Conservation (phyloP, 108 stramenopile genomes). For the Bacterosira constricta region DNA sequence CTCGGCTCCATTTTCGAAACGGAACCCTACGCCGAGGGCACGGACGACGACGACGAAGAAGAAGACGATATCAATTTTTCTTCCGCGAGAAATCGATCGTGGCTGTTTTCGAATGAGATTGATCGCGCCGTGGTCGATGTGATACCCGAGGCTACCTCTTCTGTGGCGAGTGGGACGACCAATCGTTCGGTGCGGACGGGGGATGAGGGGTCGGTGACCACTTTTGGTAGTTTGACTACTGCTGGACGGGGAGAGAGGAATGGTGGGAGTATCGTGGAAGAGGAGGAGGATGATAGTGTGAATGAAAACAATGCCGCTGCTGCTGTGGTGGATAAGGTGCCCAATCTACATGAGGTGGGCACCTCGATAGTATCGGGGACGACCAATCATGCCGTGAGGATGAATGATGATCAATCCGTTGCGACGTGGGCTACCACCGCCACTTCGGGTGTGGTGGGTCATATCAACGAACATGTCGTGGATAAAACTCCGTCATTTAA, state of each 20-base stretch:
- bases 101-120: too few relatives aligned
- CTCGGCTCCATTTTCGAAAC: conserved; percentile 18
- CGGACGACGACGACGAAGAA: conserved; percentile 1
- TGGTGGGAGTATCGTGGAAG: neutral
- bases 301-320: neutral
- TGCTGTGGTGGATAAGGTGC: conserved; percentile 20
- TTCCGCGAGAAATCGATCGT: too few relatives aligned
- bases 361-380: conserved; percentile 33
- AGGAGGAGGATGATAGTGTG: neutral
- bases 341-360: neutral
- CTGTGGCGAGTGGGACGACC: conserved; percentile 26
- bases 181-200: conserved; percentile 27
- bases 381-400: conserved; percentile 26
- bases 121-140: conserved; percentile 17
- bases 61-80: conserved; percentile 6
- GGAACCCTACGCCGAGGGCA: neutral
- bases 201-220: conserved; percentile 30
- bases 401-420: conserved; percentile 43
- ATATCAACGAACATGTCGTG: conserved; percentile 40
- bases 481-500: conserved; percentile 32
- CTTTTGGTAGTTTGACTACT: conserved; percentile 45
- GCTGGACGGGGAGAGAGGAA: conserved; percentile 12
- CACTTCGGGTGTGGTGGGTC: conserved; percentile 26
- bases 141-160: conserved; percentile 23
- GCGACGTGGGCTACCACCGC: conserved; percentile 46